Percentiles rank a stretch among this genome's conserved stretches.
phyloP scores from a whole-genome alignment of 352 stramenopile species.

The Hyaloperonospora arabidopsidis region DNA sequence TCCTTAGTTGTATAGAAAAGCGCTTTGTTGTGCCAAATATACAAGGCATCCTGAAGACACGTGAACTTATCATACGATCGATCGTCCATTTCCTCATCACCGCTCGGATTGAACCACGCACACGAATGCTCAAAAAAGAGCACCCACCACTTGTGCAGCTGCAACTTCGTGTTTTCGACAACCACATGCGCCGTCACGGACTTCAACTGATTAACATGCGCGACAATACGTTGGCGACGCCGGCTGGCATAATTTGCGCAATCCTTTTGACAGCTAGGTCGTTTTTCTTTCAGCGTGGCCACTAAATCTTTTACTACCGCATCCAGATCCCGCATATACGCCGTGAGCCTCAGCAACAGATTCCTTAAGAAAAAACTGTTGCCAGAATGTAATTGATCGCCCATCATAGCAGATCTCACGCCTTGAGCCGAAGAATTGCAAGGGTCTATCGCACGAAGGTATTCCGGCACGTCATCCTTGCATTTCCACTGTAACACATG shows the following conservation, averaged over 20 bases:
- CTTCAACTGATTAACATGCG: constrained; percentile 60
- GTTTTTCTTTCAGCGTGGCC: constrained; percentile 17
- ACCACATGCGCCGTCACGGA: constrained; percentile 34
- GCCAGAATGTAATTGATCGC: constrained; percentile 5
- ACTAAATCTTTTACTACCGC: constrained; percentile 18
- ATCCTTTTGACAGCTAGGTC: constrained; percentile 7
- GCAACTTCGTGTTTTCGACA: constrained; percentile 52
- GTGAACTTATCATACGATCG: constrained; percentile 79
- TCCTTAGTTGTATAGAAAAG: constrained; percentile 60
- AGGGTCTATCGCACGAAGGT: constrained; percentile 32
- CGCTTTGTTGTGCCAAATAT: constrained; percentile 57
- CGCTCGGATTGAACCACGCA: constrained; percentile 53
- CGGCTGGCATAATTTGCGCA: constrained; percentile 8
- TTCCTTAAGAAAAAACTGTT: constrained; percentile 29
- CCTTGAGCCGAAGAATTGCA: constrained; percentile 3
- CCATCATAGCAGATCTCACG: neutral
- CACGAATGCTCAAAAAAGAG: constrained; percentile 61
- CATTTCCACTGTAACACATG: constrained; percentile 74
- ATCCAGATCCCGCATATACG: constrained; percentile 23
- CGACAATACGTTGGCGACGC: constrained; percentile 23
- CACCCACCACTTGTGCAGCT: constrained; percentile 70
- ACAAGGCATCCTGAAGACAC: constrained; percentile 67
- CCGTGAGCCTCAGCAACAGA: constrained; percentile 23
- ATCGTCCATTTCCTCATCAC: constrained; percentile 34
- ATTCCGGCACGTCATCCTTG: constrained; percentile 46